Conservation (phyloP, 345 rosid genomes). For the Noccaea caerulescens region DNA sequence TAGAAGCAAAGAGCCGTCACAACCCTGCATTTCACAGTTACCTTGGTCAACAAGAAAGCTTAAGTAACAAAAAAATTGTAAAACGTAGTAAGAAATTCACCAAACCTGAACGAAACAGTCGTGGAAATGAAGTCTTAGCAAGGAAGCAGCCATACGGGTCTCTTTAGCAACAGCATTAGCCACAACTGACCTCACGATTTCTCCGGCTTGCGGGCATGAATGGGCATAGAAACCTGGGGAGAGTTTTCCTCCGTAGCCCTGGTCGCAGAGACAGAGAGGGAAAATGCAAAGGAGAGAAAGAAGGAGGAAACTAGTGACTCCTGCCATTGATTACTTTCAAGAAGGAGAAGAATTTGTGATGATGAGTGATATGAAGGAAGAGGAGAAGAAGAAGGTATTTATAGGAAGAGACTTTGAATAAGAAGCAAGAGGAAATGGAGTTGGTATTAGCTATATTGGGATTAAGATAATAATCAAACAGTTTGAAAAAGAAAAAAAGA, state of each 20-base stretch:
- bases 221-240: conserved; percentile 60
- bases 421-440: conserved; percentile 44
- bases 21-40: conserved; percentile 59
- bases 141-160: conserved; percentile 80
- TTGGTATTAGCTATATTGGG: conserved; percentile 46
- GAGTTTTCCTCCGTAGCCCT: conserved; percentile 51
- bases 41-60: conserved; percentile 9
- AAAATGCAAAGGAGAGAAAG: conserved; percentile 55
- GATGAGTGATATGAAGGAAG: conserved; percentile 34
- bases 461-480: conserved; percentile 16
- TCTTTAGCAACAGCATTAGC: conserved; percentile 66
- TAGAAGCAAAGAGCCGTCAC: conserved; percentile 80
- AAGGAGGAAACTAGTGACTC: conserved; percentile 40
- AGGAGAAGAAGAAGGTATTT: conserved; percentile 23
- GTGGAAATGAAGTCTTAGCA: conserved; percentile 81
- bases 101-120: conserved; percentile 87
- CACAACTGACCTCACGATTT: conserved; percentile 62
- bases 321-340: conserved; percentile 46
- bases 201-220: conserved; percentile 64
- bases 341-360: conserved; percentile 31
- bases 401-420: conserved; percentile 28
- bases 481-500: not conserved
- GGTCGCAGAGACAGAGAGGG: conserved; percentile 51
- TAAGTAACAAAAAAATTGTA: not conserved
- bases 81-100: not conserved